Evolutionary conservation across 805 yeast genomes (phyloP).

Genomic region (Sugiyamaella boreocaroliniensis): DNA sequence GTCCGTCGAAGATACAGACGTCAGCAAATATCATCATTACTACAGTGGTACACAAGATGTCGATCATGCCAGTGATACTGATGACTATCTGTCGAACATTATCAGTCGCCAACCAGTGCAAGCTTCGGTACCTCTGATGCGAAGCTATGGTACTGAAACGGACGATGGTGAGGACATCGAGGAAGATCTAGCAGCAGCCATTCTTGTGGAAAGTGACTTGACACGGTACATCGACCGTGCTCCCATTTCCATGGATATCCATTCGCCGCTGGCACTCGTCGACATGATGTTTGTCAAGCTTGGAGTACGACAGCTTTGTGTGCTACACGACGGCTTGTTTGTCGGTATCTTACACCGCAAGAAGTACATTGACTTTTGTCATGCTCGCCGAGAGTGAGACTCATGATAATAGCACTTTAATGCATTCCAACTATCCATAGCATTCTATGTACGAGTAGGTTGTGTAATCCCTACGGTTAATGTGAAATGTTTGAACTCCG

Average conservation of each 20-base stretch:
- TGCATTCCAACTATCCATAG: no score
- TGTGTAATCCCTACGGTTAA: no score
- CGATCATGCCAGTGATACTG: not conserved
- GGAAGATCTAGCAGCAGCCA: not conserved
- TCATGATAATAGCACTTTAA: no score
- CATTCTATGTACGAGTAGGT: no score
- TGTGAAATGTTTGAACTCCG: no score
- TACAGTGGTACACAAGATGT: constrained; percentile 9
- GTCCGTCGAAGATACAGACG: constrained; percentile 19
- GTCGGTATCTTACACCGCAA: constrained; percentile 50
- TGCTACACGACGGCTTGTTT: constrained; percentile 41
- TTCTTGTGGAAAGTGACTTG: constrained; percentile 27
- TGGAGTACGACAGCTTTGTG: constrained; percentile 45
- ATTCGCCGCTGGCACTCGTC: constrained; percentile 45
- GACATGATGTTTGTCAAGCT: constrained; percentile 46
- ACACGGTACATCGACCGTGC: constrained; percentile 38
- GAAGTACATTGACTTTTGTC: constrained; percentile 42
- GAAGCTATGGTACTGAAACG: not conserved
- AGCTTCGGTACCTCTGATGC: not conserved
- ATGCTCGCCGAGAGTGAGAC: constrained; percentile 8
- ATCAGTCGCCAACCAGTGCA: not conserved
- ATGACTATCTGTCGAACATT: not conserved
- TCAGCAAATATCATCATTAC: constrained; percentile 17
- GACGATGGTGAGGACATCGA: not conserved
- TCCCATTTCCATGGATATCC: constrained; percentile 43